phyloP scores from a whole-genome alignment of 192 early-diverging fungal species.

The Backusella luteola region DNA sequence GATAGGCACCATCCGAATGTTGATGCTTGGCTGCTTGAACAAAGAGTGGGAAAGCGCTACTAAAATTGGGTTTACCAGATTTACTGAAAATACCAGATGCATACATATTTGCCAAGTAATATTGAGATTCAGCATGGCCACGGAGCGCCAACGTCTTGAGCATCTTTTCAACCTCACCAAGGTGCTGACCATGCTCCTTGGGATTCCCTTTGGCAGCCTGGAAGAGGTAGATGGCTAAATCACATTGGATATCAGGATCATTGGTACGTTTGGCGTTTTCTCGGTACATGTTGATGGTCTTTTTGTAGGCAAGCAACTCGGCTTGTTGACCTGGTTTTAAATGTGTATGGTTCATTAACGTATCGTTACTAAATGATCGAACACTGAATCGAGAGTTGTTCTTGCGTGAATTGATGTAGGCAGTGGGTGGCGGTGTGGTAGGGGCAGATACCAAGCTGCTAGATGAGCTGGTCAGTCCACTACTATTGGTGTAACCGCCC shows the following conservation, averaged over 20 bases:
- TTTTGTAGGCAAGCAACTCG: constrained; percentile 47
- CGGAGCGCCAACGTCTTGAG: constrained; percentile 49
- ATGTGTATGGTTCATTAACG: constrained; percentile 46
- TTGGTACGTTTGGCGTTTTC: constrained; percentile 61
- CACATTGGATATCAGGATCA: constrained; percentile 53
- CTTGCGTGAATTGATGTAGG: neutral
- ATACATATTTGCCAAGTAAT: constrained; percentile 63
- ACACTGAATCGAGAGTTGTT: neutral
- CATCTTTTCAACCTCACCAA: constrained; percentile 61
- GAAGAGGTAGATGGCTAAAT: constrained; percentile 61
- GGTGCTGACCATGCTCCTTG: constrained; percentile 34
- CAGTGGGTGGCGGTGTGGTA: neutral
- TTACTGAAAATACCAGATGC: constrained; percentile 55
- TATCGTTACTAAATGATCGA: neutral
- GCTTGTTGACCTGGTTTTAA: constrained; percentile 55
- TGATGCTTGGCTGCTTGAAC: constrained; percentile 63
- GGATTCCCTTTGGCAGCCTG: constrained; percentile 43
- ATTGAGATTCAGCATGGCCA: constrained; percentile 61
- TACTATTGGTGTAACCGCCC: neutral
- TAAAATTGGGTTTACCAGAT: constrained; percentile 55
- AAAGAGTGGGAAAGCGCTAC: constrained; percentile 62
- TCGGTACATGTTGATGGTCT: constrained; percentile 54
- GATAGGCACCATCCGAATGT: constrained; percentile 59
- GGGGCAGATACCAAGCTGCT: neutral
- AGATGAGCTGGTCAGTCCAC: neutral